Conservation (phyloP, 2,329 filamentous ascomycete species). For the Microascus cirrosus region DNA sequence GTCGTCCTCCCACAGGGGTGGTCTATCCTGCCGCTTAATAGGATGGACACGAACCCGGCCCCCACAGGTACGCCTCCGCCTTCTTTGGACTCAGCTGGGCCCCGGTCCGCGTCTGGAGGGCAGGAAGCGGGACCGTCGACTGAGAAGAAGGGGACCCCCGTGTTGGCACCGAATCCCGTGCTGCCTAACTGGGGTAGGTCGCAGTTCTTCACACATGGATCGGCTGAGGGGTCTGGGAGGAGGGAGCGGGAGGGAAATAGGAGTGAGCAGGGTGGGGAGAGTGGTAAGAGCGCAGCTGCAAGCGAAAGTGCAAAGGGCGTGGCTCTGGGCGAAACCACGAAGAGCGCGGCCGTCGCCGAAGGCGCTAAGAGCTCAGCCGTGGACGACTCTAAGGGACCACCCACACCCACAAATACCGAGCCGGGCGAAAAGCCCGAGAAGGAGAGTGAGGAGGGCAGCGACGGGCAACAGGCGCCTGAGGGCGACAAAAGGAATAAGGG, state of each 20-base stretch:
- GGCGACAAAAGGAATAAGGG: not conserved
- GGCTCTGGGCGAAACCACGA: no score
- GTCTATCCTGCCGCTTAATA: slow-evolving; percentile 51
- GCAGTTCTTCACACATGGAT: slow-evolving; percentile 6
- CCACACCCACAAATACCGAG: not conserved
- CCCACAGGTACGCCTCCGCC: slow-evolving; percentile 11
- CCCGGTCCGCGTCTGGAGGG: not conserved
- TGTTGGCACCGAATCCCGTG: slow-evolving; percentile 36
- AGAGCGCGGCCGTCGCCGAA: no score
- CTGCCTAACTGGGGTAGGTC: slow-evolving; percentile 32
- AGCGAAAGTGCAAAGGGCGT: no score
- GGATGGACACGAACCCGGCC: slow-evolving; percentile 28
- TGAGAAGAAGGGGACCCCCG: slow-evolving; percentile 9
- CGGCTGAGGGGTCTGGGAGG: not conserved
- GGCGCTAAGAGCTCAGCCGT: no score
- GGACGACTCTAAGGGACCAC: no score
- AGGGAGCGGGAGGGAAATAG: not conserved
- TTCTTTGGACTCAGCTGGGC: not conserved
- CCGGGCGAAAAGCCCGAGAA: not conserved
- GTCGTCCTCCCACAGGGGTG: slow-evolving; percentile 55
- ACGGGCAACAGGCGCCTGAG: not conserved
- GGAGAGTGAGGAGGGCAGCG: not conserved
- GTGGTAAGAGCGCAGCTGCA: not conserved
- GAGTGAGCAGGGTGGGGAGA: not conserved
- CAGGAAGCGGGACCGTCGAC: not conserved